Evolutionary conservation across 192 early-diverging fungal genomes (phyloP).

Genomic region (Linnemannia schmuckeri): DNA sequence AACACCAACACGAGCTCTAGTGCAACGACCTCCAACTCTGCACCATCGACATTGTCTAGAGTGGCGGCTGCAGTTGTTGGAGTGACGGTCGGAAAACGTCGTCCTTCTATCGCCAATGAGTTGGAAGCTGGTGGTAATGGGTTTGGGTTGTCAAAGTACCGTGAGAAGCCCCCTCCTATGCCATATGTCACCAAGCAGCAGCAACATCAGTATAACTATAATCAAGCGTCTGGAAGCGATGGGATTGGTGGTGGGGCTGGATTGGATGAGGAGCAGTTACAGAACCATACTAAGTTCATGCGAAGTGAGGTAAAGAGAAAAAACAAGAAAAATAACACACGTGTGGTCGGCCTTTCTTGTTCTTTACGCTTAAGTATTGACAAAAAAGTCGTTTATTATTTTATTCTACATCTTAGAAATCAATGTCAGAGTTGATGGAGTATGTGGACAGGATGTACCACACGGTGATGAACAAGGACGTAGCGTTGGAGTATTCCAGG

Average conservation of each 20-base stretch:
- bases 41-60: constrained; percentile 27
- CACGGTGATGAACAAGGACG: constrained; percentile 30
- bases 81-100: constrained; percentile 34
- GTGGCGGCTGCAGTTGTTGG: constrained; percentile 40
- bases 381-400: too few relatives aligned
- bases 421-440: constrained; percentile 11
- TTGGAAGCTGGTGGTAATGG: neutral
- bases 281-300: constrained; percentile 20
- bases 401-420: too few relatives aligned
- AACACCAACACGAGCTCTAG: neutral
- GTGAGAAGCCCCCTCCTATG: neutral
- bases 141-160: neutral
- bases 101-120: constrained; percentile 12
- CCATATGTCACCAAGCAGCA: neutral
- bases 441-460: constrained; percentile 33
- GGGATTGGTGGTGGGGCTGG: neutral
- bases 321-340: neutral
- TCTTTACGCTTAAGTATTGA: too few relatives aligned
- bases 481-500: constrained; percentile 20
- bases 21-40: neutral
- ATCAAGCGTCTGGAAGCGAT: neutral
- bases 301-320: constrained; percentile 13
- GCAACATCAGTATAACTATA: neutral
- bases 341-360: too few relatives aligned
- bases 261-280: constrained; percentile 18